Conservation (phyloP, 116 monocot genomes). For the Dioscorea cayenensis region DNA sequence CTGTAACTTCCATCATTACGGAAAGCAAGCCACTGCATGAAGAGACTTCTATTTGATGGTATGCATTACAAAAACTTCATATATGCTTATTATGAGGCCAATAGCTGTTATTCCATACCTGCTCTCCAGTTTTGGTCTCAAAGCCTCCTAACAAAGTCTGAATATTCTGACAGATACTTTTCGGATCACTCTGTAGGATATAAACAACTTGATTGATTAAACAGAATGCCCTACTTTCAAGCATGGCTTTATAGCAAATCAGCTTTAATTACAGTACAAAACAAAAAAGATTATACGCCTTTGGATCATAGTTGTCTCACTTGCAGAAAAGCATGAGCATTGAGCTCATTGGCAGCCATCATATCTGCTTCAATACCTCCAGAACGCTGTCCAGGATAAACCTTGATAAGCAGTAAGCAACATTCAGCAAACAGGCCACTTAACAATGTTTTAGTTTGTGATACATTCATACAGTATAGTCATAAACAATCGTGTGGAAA, state of each 20-base stretch:
- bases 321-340: conserved; percentile 75
- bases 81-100: background rate
- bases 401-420: conserved; percentile 36
- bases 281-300: background rate
- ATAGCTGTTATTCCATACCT: conserved; percentile 38
- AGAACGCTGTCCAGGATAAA: conserved; percentile 82
- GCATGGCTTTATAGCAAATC: background rate
- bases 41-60: conserved; percentile 5
- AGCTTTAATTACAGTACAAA: background rate
- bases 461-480: no score
- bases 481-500: no score
- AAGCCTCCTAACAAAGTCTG: conserved; percentile 84
- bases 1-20: conserved; percentile 82
- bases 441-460: no score
- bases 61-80: background rate
- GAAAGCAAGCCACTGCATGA: conserved; percentile 89
- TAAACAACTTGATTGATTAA: background rate
- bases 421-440: background rate
- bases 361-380: conserved; percentile 87
- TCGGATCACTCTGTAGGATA: conserved; percentile 39
- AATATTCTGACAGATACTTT: conserved; percentile 53
- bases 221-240: background rate
- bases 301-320: conserved; percentile 24
- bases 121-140: conserved; percentile 93
- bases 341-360: conserved; percentile 94